These are phyloP conservation scores for Tolypocladium album DNA, from an alignment of 2,329 filamentous ascomycete genomes.

Conservation along the genomic window DNA sequence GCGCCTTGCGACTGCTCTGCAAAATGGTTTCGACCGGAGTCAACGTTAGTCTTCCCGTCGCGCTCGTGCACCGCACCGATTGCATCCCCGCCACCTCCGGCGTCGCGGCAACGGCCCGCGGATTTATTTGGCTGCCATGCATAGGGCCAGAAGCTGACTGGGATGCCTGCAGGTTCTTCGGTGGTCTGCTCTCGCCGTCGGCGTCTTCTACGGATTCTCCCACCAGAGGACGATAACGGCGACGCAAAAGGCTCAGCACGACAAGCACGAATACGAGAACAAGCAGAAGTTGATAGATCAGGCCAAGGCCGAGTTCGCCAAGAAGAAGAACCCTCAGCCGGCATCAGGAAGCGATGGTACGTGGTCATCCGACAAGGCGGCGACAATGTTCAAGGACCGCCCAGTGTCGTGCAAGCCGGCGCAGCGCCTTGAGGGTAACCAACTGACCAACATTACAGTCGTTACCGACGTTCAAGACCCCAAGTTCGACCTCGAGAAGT, in stretches of 20 bases:
- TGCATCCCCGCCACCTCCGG: neutral
- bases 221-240: slow-evolving; percentile 77
- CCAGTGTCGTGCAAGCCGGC: neutral
- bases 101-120: slow-evolving; percentile 1
- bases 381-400: no score
- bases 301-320: slow-evolving; percentile 83
- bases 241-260: slow-evolving; percentile 57
- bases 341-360: slow-evolving; percentile 21
- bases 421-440: neutral
- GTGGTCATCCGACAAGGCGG: slow-evolving; percentile 3
- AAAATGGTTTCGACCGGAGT: slow-evolving; percentile 59
- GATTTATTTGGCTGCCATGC: neutral
- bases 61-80: neutral
- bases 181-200: slow-evolving; percentile 86
- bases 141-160: slow-evolving; percentile 14
- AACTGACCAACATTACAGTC: slow-evolving; percentile 15
- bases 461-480: slow-evolving; percentile 63
- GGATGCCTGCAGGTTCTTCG: slow-evolving; percentile 67
- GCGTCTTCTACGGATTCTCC: slow-evolving; percentile 90
- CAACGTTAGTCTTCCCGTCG: slow-evolving; percentile 41
- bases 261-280: slow-evolving; percentile 76
- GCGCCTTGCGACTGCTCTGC: slow-evolving; percentile 29
- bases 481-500: slow-evolving; percentile 89
- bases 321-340: slow-evolving; percentile 50
- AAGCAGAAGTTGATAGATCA: slow-evolving; percentile 87